Evolutionary conservation across 805 yeast genomes (phyloP).

Genomic region (Kodamaea leandrae): DNA sequence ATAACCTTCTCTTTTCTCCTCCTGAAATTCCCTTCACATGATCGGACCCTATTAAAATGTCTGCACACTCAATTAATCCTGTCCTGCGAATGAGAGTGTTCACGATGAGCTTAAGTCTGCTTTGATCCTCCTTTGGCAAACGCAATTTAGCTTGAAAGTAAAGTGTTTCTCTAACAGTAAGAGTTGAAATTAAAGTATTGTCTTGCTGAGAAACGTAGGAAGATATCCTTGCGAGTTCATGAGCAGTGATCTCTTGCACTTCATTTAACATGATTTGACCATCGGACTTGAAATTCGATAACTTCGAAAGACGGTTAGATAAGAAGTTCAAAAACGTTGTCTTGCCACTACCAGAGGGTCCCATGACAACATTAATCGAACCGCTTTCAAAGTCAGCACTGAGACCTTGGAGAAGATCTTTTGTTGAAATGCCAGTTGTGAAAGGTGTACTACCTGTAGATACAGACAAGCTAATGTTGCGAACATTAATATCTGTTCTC

Average conservation of each 20-base stretch:
- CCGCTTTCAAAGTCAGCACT: constrained; percentile 53
- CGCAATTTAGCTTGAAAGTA: constrained; percentile 69
- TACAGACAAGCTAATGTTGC: constrained; percentile 10
- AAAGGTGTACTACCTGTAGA: not conserved
- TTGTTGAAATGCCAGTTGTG: constrained; percentile 2
- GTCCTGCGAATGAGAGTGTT: constrained; percentile 58
- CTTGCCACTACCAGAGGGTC: constrained; percentile 81
- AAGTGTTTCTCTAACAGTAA: constrained; percentile 78
- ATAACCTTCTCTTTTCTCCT: constrained; percentile 73
- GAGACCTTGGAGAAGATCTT: constrained; percentile 37
- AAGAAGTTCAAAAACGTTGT: constrained; percentile 62
- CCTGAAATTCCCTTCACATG: constrained; percentile 41
- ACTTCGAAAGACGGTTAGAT: constrained; percentile 50
- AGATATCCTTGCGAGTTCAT: constrained; percentile 37
- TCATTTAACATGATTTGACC: constrained; percentile 30
- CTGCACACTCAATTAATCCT: constrained; percentile 74
- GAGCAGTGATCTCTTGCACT: constrained; percentile 21
- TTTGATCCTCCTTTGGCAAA: constrained; percentile 42
- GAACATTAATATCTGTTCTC: constrained; percentile 10
- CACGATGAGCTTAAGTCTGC: constrained; percentile 47
- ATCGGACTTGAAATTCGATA: constrained; percentile 19
- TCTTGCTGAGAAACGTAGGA: constrained; percentile 85
- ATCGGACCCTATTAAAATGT: constrained; percentile 51
- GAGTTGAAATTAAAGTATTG: constrained; percentile 61
- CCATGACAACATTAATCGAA: constrained; percentile 69